Percentiles rank a stretch among this genome's conserved stretches.
Evolutionary conservation across 306 rosid species (phyloP).

Genomic region (Quercus gilva): DNA sequence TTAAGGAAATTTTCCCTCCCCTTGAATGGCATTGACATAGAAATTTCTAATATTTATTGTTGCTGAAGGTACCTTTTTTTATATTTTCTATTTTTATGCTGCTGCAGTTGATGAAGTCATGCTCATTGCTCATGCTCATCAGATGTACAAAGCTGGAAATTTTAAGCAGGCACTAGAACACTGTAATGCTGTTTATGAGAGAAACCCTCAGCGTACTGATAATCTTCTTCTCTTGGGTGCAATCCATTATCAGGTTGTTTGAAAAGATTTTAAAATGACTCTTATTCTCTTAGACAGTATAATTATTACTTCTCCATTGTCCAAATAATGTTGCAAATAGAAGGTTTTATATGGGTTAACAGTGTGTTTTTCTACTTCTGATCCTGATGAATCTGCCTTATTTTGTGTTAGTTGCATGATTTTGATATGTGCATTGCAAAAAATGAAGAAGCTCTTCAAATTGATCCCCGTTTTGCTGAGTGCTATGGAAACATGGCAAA

Average conservation of each 20-base stretch:
- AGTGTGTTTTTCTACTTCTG: background rate
- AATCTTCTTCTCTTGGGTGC: constrained; percentile 95
- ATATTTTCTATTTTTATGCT: background rate
- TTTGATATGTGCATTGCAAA: constrained; percentile 91
- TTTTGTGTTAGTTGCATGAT: constrained; percentile 68
- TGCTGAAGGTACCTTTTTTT: background rate
- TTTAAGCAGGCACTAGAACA: constrained; percentile 91
- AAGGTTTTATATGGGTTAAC: background rate
- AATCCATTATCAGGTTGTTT: constrained; percentile 86
- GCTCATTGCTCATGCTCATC: constrained; percentile 77
- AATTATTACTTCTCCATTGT: background rate
- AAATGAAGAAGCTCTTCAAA: constrained; percentile 92
- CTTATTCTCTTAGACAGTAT: background rate
- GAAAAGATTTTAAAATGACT: background rate
- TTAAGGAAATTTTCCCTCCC: background rate
- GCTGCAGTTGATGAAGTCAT: constrained; percentile 85
- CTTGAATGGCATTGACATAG: background rate
- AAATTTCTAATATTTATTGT: background rate
- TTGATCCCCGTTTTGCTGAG: constrained; percentile 91
- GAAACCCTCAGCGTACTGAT: constrained; percentile 82
- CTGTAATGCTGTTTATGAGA: constrained; percentile 75
- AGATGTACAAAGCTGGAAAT: constrained; percentile 83
- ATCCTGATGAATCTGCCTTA: background rate
- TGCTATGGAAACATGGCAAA: constrained; percentile 99
- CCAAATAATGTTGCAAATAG: background rate